Evolutionary conservation across 75 land plant genomes (phyloP).

Genomic region (Picea glauca): DNA sequence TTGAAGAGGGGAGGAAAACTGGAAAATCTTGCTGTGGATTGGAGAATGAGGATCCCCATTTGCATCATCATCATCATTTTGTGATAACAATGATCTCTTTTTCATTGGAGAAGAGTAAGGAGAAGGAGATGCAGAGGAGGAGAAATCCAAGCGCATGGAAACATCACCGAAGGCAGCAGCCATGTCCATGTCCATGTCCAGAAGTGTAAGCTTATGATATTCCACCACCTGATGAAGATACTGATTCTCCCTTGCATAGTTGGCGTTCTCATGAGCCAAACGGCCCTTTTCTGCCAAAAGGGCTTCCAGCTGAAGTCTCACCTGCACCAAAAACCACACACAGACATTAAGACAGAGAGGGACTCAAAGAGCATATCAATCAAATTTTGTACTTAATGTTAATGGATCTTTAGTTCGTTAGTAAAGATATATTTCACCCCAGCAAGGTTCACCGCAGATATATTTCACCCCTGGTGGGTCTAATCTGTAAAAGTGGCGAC

Average conservation of each 20-base stretch:
- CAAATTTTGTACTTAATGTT: no score
- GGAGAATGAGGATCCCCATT: no score
- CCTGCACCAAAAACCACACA: conserved; percentile 27
- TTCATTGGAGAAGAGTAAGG: neutral
- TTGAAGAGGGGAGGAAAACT: no score
- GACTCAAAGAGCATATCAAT: no score
- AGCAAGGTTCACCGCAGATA: no score
- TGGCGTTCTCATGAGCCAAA: conserved; percentile 83
- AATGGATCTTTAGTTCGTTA: no score
- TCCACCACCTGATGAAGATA: conserved; percentile 72
- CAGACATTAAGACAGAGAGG: neutral
- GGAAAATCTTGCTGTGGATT: no score
- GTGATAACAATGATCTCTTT: no score
- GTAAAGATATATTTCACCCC: no score
- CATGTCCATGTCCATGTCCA: conserved; percentile 9
- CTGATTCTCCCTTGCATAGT: conserved; percentile 64
- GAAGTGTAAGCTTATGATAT: conserved; percentile 64
- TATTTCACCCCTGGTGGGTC: no score
- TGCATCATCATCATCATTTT: no score
- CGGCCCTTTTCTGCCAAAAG: conserved; percentile 87
- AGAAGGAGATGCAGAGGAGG: neutral
- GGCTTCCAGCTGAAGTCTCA: conserved; percentile 91
- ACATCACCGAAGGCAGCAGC: neutral
- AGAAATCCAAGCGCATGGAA: neutral
- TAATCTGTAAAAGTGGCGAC: no score